Evolutionary conservation across 2,329 filamentous ascomycete species (phyloP), one percentile per base, ranked within the genome.

Genomic region (Lasiodiplodia sp.): DNA sequence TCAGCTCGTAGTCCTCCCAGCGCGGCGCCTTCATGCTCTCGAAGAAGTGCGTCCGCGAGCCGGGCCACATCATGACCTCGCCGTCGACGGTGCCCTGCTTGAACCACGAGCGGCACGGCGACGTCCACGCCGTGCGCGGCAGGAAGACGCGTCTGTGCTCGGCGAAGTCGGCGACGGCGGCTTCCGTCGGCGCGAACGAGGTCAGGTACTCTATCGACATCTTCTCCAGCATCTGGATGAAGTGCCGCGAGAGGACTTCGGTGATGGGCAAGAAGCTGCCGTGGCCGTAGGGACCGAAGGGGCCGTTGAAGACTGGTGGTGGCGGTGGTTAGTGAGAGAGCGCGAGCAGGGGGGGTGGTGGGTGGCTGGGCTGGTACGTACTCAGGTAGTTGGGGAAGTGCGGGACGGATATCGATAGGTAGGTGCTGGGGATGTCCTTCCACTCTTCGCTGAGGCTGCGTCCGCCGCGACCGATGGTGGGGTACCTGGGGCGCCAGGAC

Each of bases 1-100:
- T 78, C 68, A 82, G 81, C n/a, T 81, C 79, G 71, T 81, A 84
- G 70, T 84, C 82, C 73, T 84, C 82, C 67, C 77, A 83, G 31
- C 82, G 76, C 3, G 80, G 80, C 7, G 75, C 71, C 53, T 78
- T 75, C 68, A 83, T 81, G 1, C 78, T 71, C 67, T 83, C 78
- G 40, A 80, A 71, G 70, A 77, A 78, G 62, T 78, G 76, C 66
- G 77, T 77, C 53, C 75, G 77, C 31, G 75, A 75, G 53, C 76
- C 75, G 44, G 74, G 75, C 76, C 75, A 77, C 23, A 77, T 68
- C 58, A 76, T 77, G 64, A 77, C 77, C 21, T 74, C 69, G 63
- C 76, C 75, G 70, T 77, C 75, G 53, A 76, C 76, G 66, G 78
- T 75, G 28, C 75, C 72, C 63, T 75, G 70, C 68, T 78, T 78